phyloP scores from a whole-genome alignment of 805 yeast species.

The Wickerhamomyces queroliae region DNA sequence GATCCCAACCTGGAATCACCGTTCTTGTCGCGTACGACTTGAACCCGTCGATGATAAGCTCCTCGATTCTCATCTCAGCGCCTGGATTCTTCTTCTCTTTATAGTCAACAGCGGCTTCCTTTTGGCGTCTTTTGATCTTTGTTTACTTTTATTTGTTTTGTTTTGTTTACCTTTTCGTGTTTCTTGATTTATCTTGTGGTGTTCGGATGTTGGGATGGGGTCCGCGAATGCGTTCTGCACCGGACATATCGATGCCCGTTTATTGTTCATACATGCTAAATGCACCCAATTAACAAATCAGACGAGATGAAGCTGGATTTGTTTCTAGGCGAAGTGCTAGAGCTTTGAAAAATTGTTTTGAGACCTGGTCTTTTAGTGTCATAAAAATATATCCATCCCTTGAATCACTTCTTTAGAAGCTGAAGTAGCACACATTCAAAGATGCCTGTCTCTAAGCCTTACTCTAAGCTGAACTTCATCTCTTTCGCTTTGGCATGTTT shows the following conservation, averaged over 20 bases:
- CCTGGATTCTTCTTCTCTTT: no score
- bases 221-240: constrained; percentile 4
- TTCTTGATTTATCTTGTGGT: constrained; percentile 2
- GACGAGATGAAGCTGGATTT: no score
- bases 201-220: constrained; percentile 3
- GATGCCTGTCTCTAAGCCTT: constrained; percentile 3
- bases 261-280: no score
- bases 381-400: no score
- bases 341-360: background rate
- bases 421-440: background rate
- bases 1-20: constrained; percentile 92
- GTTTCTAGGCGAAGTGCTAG: no score
- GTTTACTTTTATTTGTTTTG: constrained; percentile 1
- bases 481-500: constrained; percentile 33
- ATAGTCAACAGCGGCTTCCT: background rate
- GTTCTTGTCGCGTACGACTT: constrained; percentile 97
- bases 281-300: no score
- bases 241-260: constrained; percentile 2
- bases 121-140: background rate
- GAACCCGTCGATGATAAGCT: constrained; percentile 93
- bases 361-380: no score
- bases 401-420: no score
- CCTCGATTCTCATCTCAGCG: constrained; percentile 54
- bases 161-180: constrained; percentile 11
- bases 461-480: constrained; percentile 22